Base-by-base conservation (phyloP, 2,329 filamentous ascomycete genomes). In the Xylaria sp. region DNA sequence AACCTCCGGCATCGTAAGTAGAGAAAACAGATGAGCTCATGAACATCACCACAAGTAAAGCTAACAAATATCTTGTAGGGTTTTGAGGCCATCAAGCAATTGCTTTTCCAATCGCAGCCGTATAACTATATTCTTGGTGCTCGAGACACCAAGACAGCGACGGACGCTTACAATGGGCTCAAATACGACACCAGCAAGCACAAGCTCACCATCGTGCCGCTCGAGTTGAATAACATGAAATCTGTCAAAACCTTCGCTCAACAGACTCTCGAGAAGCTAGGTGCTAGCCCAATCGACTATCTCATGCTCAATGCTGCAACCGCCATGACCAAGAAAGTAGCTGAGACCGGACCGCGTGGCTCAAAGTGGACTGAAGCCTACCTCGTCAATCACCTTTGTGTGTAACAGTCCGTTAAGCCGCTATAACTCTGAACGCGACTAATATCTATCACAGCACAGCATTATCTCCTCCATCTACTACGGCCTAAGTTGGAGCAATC, bases 311-410 rank as follows among this genome's bases (percentile, higher is more conserved):
- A 86, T 65, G 85, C 85, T 0, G 85, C 72, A 14, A 78, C 83
- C n/a, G 76, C 72, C 32, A 80, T 79, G n/a, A 67, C 67, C 0
- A 80, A 80, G n/a, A 70, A 70, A 0, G 77, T 81, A 0, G 75
- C 80, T 9, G 74, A 77, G 12, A 77, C 79, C 8, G 79, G 80
- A 0, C 79, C 81, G 0, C 70, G 80, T 60, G 82, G 82, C 2
- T 83, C 81, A 1, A 82, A 82, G 72, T 87, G 85, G 85, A 84
- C 82, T 72, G 83, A 87, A 74, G 47, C 79, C 0, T 81, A 83
- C 34, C 75, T 87, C 17, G 85, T 88, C 21, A 88, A 88, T 68
- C 84, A 86, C 64, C 78, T 87, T 8, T 83, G 85, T 86, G 61
- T 72, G 81, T 62, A 19, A 47, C 12, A 9, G 47, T n/a, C 12